Evolutionary conservation across 139 green algal genomes (phyloP).

Genomic region (Picochlorum sp.): DNA sequence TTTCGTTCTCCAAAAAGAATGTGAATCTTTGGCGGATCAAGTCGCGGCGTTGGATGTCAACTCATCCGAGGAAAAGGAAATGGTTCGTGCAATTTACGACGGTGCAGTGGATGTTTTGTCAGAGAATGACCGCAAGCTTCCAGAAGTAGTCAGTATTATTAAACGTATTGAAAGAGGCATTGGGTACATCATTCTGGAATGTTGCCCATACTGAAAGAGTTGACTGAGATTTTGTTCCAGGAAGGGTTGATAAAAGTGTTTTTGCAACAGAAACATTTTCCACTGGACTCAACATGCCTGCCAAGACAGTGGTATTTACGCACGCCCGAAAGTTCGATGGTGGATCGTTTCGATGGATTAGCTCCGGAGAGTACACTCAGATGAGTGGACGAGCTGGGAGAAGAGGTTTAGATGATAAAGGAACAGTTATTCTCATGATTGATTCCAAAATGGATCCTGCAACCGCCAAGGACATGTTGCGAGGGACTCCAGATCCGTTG

Average conservation of each 20-base stretch:
- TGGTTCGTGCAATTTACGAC: conserved; percentile 55
- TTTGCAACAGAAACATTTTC: conserved; percentile 84
- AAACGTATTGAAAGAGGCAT: conserved; percentile 56
- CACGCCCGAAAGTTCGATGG: conserved; percentile 71
- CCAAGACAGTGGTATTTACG: conserved; percentile 72
- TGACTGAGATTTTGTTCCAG: conserved; percentile 77
- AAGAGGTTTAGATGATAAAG: conserved; percentile 64
- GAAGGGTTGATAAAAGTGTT: conserved; percentile 67
- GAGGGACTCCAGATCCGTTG: conserved; percentile 62
- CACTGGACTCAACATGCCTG: conserved; percentile 81
- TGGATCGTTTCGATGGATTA: conserved; percentile 50
- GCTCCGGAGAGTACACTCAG: conserved; percentile 73
- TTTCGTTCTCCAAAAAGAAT: conserved; percentile 70
- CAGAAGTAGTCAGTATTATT: conserved; percentile 40
- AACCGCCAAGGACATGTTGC: conserved; percentile 65
- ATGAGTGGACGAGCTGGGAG: conserved; percentile 73
- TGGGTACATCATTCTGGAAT: conserved; percentile 66
- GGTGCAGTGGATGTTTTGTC: conserved; percentile 52
- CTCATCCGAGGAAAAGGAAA: conserved; percentile 35
- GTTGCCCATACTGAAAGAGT: conserved; percentile 73
- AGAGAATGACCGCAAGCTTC: conserved; percentile 54
- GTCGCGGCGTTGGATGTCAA: conserved; percentile 31
- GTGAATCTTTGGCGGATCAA: conserved; percentile 48
- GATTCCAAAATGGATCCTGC: conserved; percentile 71
- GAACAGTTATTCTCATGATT: conserved; percentile 81